Conservation (phyloP, 2,329 filamentous ascomycete genomes). For the Dryadomyces quercivorus region DNA sequence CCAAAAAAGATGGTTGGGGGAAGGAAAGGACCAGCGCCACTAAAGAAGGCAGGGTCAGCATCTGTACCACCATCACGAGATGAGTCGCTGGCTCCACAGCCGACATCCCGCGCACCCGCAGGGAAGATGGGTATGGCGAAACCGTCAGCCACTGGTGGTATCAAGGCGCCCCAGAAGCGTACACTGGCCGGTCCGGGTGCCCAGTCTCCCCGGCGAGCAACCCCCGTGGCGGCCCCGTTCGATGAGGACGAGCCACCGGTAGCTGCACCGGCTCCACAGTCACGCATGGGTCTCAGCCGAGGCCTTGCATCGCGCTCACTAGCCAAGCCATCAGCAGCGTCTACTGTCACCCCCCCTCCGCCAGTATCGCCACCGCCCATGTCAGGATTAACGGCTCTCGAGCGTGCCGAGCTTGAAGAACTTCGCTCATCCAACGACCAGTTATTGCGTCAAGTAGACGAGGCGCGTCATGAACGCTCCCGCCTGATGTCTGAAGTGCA, state of each 20-base stretch:
- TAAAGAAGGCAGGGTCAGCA: conserved; percentile 22
- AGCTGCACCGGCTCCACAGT: conserved; percentile 39
- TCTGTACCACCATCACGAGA: conserved; percentile 30
- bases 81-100: conserved; percentile 44
- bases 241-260: conserved; percentile 35
- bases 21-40: conserved; percentile 34
- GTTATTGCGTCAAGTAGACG: conserved; percentile 62
- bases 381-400: conserved; percentile 61
- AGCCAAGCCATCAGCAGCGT: conserved; percentile 53
- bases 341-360: conserved; percentile 39
- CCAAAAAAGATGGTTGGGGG: conserved; percentile 29
- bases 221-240: conserved; percentile 32
- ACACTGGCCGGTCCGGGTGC: conserved; percentile 32
- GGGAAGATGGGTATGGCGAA: conserved; percentile 45
- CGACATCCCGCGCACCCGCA: conserved; percentile 37
- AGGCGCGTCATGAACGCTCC: conserved; percentile 68
- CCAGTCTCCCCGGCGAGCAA: conserved; percentile 39
- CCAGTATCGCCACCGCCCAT: conserved; percentile 45
- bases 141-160: conserved; percentile 36
- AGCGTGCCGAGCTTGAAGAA: conserved; percentile 86
- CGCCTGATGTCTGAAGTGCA: conserved; percentile 78
- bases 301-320: conserved; percentile 80
- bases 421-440: conserved; percentile 74
- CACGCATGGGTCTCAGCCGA: conserved; percentile 53
- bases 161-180: conserved; percentile 50